phyloP scores from a whole-genome alignment of 2,329 filamentous ascomycete species.

The Cordyceps javanica region DNA sequence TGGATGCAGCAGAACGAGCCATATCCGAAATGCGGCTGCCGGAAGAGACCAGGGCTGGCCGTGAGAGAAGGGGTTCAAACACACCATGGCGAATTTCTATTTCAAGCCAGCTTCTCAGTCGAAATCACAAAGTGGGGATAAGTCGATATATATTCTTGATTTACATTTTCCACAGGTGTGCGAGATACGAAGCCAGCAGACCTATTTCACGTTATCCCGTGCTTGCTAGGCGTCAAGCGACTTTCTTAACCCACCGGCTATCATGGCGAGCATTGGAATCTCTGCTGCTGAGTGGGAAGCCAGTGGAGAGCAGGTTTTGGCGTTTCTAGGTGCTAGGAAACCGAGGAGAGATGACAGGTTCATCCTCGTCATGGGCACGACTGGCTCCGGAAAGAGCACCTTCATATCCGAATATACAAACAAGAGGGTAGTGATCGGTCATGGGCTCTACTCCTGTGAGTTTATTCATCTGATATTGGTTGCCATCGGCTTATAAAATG shows the following conservation, averaged over 20 bases:
- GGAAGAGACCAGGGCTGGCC: too few species aligned
- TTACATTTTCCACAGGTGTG: neutral
- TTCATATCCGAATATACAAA: neutral
- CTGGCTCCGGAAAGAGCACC: conserved; percentile 24
- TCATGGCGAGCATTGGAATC: neutral
- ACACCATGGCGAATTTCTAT: too few species aligned
- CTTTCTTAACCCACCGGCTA: neutral
- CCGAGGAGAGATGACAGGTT: conserved; percentile 10
- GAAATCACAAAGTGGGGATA: too few species aligned
- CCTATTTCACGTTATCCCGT: neutral
- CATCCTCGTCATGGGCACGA: conserved; percentile 23
- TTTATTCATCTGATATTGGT: too few species aligned
- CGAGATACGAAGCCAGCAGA: neutral
- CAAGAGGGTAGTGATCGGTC: neutral
- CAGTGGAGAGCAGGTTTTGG: neutral
- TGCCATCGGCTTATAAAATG: too few species aligned
- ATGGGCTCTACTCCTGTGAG: neutral
- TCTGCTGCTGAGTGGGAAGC: neutral
- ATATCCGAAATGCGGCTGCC: neutral
- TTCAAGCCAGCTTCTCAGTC: too few species aligned
- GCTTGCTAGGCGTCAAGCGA: neutral
- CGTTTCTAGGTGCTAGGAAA: neutral
- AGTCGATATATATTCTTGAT: too few species aligned
- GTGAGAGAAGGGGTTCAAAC: too few species aligned
- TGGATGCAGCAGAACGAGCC: neutral